Conservation (phyloP, 768 basidiomycete genomes). For the Auricularia heimuer region DNA sequence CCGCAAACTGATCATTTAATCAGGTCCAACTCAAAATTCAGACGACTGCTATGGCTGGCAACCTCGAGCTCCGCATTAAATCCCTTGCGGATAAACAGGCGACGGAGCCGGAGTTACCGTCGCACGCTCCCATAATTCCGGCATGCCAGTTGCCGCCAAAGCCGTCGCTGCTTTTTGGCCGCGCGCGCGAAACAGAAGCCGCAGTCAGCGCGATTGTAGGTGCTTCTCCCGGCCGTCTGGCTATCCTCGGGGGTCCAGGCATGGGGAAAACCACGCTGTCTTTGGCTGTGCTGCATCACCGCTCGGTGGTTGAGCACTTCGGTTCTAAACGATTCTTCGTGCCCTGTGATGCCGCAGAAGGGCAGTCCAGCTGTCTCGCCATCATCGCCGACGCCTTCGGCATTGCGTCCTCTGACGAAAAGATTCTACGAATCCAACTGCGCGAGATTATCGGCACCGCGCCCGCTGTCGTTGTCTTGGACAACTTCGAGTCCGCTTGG, state of each 20-base stretch:
- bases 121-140: no score
- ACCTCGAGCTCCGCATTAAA: no score
- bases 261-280: slow-evolving; percentile 33
- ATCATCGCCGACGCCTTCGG: background rate
- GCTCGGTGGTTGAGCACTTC: slow-evolving; percentile 17
- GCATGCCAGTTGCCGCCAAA: no score
- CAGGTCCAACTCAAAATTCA: no score
- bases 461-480: slow-evolving; percentile 11
- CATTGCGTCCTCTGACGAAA: background rate
- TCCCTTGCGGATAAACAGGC: no score
- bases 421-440: background rate
- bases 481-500: slow-evolving; percentile 18
- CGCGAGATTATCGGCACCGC: slow-evolving; percentile 8
- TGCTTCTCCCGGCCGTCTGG: background rate
- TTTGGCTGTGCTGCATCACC: slow-evolving; percentile 22
- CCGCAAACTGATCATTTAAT: no score
- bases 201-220: background rate
- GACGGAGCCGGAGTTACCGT: no score
- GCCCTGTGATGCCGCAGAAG: slow-evolving; percentile 18
- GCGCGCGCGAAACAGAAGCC: background rate
- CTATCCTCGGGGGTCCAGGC: slow-evolving; percentile 23
- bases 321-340: slow-evolving; percentile 21
- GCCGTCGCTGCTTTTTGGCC: background rate
- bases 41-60: no score
- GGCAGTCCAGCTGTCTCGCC: background rate